Conservation (phyloP, 2,329 filamentous ascomycete genomes). For the Fusarium sp. region DNA sequence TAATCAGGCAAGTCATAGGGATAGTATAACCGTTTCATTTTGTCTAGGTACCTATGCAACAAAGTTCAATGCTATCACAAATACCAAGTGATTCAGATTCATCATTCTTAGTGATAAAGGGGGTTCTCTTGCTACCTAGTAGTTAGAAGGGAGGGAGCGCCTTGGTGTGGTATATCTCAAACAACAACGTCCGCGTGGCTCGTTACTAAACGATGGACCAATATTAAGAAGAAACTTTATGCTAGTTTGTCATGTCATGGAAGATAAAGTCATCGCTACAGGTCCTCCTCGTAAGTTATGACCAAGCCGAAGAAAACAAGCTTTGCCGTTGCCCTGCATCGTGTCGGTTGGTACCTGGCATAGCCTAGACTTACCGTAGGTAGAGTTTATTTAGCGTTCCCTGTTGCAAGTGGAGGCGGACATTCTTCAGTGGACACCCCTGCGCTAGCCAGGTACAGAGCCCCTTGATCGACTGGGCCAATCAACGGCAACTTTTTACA, state of each 20-base stretch:
- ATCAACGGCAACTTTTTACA: conserved; percentile 27
- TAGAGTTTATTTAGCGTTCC: conserved; percentile 13
- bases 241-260: background rate
- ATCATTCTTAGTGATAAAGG: conserved; percentile 28
- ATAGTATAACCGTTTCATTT: conserved; percentile 12
- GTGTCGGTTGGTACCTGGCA: conserved; percentile 2
- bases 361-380: conserved; percentile 3
- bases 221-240: background rate
- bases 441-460: conserved; percentile 35
- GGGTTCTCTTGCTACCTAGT: background rate
- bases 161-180: conserved; percentile 9
- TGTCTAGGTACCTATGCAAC: conserved; percentile 3
- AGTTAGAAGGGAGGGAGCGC: background rate
- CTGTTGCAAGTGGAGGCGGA: background rate
- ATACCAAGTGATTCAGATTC: conserved; percentile 17
- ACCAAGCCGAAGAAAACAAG: background rate
- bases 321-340: background rate
- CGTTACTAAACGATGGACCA: background rate
- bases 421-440: conserved; percentile 8
- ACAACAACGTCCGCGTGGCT: background rate
- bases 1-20: conserved; percentile 16
- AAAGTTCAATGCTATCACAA: conserved; percentile 7
- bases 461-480: conserved; percentile 24
- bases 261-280: background rate
- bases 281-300: background rate